Percentiles rank a stretch among this genome's conserved stretches.
Conservation (phyloP, 306 rosid genomes). For the Cicer cuneatum region DNA sequence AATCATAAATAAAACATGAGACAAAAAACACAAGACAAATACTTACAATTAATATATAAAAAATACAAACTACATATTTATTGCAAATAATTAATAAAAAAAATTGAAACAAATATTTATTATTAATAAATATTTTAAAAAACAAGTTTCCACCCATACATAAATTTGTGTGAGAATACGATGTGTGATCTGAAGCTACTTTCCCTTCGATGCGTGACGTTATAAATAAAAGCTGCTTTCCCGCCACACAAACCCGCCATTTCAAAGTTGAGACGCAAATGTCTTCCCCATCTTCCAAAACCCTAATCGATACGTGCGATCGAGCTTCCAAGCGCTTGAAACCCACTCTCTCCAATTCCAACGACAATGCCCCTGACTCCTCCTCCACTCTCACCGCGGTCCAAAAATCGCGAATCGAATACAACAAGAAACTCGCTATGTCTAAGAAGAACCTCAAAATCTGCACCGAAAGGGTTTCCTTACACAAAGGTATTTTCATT, state of each 20-base stretch:
- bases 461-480: constrained; percentile 59
- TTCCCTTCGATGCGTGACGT: no score
- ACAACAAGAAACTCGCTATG: constrained; percentile 64
- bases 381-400: constrained; percentile 44
- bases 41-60: no score
- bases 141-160: no score
- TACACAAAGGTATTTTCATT: constrained; percentile 47
- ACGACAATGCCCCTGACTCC: neutral
- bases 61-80: no score
- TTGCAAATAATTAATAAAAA: no score
- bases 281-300: constrained; percentile 55
- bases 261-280: constrained; percentile 5
- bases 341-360: constrained; percentile 45
- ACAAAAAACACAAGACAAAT: no score
- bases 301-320: constrained; percentile 60
- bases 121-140: no score
- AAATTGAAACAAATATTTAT: no score
- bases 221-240: neutral
- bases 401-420: constrained; percentile 67
- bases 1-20: no score
- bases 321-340: constrained; percentile 67
- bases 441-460: constrained; percentile 72
- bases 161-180: no score
- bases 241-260: constrained; percentile 44
- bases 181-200: no score